Evolutionary conservation across 345 rosid genomes (phyloP), one percentile per base, ranked within the genome.

Genomic region (Raphanus raphanistrum): DNA sequence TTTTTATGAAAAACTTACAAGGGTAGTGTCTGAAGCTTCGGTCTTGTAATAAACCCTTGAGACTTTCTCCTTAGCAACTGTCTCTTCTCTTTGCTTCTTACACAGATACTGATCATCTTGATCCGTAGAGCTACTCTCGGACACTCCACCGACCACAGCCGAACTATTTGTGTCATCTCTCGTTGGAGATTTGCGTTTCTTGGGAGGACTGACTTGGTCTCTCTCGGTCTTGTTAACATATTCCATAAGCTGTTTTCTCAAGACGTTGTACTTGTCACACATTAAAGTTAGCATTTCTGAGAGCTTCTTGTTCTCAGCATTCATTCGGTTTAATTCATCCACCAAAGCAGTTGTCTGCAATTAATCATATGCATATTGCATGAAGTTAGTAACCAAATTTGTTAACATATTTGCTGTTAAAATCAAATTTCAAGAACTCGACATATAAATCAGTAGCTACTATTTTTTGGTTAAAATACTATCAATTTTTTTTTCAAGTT

Each of bases 71-170:
- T 90, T 95, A 82, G 86, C 82, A 25, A 84, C 73, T 16, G 86
- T 73, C 70, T 95, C 98, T 77, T 90, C 97, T 72, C 84, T 87
- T 13, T 88, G 89, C 84, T 85, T 90, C 86, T 91, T 95, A 75
- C 88, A 90, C 63, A 76, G n/a, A 1, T 93, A 87, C 63, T 89
- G 76, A 62, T 72, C 97, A 73, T 91, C 96, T 74, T 92, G 92
- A 58, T 92, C 98, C n/a, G 89, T 90, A 2, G 98, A 91, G 82
- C 98, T 92, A 82, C 92, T 90, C 80, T 95, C 98, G 0, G 98
- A 90, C 3, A 85, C 82, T 48, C 95, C 90, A 32, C 81, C 83
- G 36, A 76, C 61, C 32, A 75, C 12, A 7, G 63, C 82, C 5
- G 75, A 73, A 4, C 70, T 41, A 45, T 25, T 6, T 29, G 72